Evolutionary conservation across 139 green algal genomes (phyloP).

Genomic region (Haematococcus sp.): DNA sequence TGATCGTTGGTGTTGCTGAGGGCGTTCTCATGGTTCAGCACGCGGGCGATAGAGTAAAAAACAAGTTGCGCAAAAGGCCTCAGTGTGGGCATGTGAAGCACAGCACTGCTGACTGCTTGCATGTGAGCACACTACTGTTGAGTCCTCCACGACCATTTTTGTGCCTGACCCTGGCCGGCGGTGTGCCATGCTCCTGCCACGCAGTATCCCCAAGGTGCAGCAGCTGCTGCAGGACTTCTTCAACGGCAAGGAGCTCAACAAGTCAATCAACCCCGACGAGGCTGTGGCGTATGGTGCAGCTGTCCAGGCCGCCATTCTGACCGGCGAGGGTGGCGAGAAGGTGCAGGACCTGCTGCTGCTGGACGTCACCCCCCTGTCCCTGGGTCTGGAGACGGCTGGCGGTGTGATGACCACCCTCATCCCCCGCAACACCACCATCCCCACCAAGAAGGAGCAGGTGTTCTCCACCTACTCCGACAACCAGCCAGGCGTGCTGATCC

Average conservation of each 20-base stretch:
- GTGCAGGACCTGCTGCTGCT: constrained; percentile 94
- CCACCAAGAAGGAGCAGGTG: constrained; percentile 96
- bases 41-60: too few species aligned
- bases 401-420: constrained; percentile 84
- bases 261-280: constrained; percentile 98
- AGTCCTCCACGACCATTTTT: too few species aligned
- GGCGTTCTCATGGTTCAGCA: too few species aligned
- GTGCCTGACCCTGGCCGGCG: too few species aligned
- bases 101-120: too few species aligned
- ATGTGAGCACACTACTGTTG: too few species aligned
- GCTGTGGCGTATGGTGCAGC: constrained; percentile 95
- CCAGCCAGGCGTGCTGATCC: constrained; percentile 90
- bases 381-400: constrained; percentile 88
- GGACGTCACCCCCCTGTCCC: constrained; percentile 87
- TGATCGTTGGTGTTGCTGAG: too few species aligned
- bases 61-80: too few species aligned
- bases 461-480: constrained; percentile 98
- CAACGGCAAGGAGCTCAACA: constrained; percentile 94
- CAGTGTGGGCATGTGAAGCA: too few species aligned
- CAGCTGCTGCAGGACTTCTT: constrained; percentile 72
- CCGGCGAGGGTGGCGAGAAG: constrained; percentile 81
- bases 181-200: too few species aligned
- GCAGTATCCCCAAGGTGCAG: constrained; percentile 93
- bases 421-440: constrained; percentile 92
- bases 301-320: constrained; percentile 94